Conservation (phyloP, 768 basidiomycete genomes). For the Pholiota molesta region DNA sequence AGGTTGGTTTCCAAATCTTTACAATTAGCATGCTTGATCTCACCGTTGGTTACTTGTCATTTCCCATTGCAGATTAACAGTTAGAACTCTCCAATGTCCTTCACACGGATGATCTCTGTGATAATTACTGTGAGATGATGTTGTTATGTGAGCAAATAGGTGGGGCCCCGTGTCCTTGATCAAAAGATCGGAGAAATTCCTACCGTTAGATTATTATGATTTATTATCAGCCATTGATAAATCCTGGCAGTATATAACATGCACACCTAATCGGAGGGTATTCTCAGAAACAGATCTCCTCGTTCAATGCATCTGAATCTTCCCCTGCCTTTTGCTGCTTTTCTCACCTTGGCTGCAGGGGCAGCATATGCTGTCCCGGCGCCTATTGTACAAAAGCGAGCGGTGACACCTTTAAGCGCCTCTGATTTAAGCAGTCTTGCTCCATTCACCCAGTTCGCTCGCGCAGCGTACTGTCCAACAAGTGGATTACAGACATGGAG, state of each 20-base stretch:
- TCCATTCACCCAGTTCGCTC: constrained; percentile 7
- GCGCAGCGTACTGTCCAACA: constrained; percentile 5
- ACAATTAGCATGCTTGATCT: neutral
- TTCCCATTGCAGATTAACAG: no score
- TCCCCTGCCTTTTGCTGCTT: neutral
- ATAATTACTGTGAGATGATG: neutral
- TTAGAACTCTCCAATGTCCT: neutral
- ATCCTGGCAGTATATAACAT: neutral
- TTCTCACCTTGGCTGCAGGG: neutral
- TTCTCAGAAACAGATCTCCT: neutral
- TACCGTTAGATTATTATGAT: no score
- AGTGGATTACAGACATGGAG: constrained; percentile 1
- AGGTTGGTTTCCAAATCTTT: neutral
- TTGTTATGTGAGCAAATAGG: neutral
- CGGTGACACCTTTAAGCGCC: neutral
- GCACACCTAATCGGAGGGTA: neutral
- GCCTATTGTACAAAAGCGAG: constrained; percentile 1
- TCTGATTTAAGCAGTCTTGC: constrained; percentile 6
- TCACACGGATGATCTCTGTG: neutral
- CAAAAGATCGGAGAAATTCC: no score
- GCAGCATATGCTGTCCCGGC: neutral
- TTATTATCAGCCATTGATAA: no score
- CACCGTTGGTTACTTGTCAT: neutral
- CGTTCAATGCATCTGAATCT: neutral
- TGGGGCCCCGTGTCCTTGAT: no score